Percentiles rank a stretch among this genome's conserved stretches.
Evolutionary conservation across 257 asterid genomes (phyloP).

Genomic region (Solanum sejunctum): DNA sequence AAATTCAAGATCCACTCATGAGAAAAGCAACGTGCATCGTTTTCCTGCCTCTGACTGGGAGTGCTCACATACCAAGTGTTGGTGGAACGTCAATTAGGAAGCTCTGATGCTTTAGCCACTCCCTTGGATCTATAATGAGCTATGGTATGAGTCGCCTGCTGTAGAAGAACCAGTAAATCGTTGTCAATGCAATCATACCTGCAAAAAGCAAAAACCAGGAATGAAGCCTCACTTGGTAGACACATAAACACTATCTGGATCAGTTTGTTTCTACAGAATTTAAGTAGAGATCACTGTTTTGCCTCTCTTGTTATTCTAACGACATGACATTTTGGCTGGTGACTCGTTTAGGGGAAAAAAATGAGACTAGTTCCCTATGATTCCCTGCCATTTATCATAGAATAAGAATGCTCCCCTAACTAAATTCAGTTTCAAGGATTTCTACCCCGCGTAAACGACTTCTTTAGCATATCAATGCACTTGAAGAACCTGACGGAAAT

Average conservation of each 20-base stretch:
- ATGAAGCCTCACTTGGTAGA: neutral
- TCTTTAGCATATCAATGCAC: neutral
- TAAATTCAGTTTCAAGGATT: neutral
- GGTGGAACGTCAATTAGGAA: neutral
- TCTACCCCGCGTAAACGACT: neutral
- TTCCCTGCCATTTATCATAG: neutral
- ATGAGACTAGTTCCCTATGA: neutral
- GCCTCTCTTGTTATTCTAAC: neutral
- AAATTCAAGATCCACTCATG: neutral
- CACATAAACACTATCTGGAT: neutral
- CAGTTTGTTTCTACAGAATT: neutral
- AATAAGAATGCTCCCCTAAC: neutral
- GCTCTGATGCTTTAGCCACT: constrained; percentile 35
- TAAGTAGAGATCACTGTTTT: neutral
- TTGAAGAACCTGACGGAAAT: neutral
- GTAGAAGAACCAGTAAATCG: constrained; percentile 29
- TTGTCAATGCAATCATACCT: constrained; percentile 51
- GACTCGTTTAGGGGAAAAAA: neutral
- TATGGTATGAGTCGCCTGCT: constrained; percentile 19
- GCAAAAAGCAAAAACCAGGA: neutral
- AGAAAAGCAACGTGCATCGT: neutral
- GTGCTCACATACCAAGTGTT: neutral
- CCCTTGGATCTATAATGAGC: constrained; percentile 40
- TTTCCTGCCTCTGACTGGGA: neutral
- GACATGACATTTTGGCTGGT: neutral